Conservation (phyloP, 805 yeast genomes). For the Saturnispora besseyi region DNA sequence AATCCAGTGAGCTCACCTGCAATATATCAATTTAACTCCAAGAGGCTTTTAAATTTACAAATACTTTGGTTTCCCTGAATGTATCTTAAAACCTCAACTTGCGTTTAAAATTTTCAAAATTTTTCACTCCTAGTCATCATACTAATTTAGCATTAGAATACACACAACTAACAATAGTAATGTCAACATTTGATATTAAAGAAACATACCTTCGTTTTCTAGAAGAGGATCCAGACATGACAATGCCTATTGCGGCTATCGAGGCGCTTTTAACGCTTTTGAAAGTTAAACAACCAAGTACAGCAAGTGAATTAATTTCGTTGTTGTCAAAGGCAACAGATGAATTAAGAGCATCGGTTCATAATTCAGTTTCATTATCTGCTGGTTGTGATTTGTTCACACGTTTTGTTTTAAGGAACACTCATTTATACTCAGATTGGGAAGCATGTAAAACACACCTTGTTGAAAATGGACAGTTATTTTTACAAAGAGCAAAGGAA, state of each 20-base stretch:
- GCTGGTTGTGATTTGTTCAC: slow-evolving; percentile 98
- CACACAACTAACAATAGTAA: not conserved
- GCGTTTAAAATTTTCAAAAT: not conserved
- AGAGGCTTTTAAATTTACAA: too few species aligned
- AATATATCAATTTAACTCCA: too few species aligned
- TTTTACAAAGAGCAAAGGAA: slow-evolving; percentile 84
- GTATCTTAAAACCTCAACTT: too few species aligned
- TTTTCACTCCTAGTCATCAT: not conserved
- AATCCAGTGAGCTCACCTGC: too few species aligned
- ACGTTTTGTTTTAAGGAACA: slow-evolving; percentile 84
- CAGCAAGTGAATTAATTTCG: slow-evolving; percentile 86
- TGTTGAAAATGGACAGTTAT: slow-evolving; percentile 88
- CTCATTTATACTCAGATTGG: slow-evolving; percentile 86
- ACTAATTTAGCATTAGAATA: not conserved
- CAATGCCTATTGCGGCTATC: slow-evolving; percentile 99
- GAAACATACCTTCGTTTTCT: slow-evolving; percentile 71
- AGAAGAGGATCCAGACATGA: slow-evolving; percentile 88
- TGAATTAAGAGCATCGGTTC: slow-evolving; percentile 65
- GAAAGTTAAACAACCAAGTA: slow-evolving; percentile 75
- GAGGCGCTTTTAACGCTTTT: slow-evolving; percentile 84
- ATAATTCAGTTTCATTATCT: slow-evolving; percentile 84
- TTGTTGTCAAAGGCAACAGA: slow-evolving; percentile 69
- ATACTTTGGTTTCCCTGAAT: too few species aligned
- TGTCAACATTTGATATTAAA: slow-evolving; percentile 63
- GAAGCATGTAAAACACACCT: slow-evolving; percentile 82